These are phyloP conservation scores for Zychaea mexicana DNA, from an alignment of 371 early-diverging fungal genomes.

Conservation along the genomic window DNA sequence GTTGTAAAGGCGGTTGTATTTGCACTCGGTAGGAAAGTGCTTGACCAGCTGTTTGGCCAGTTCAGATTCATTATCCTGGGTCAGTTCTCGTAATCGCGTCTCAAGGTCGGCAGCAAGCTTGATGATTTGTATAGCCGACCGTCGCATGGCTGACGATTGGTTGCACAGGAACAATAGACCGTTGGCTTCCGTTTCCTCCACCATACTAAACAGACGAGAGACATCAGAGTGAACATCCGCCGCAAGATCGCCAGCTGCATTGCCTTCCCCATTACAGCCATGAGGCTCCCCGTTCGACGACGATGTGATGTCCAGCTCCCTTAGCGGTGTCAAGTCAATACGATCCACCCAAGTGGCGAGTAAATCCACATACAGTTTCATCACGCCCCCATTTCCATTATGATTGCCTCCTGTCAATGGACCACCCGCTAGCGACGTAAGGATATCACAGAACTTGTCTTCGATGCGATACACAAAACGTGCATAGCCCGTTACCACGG, in stretches of 20 bases:
- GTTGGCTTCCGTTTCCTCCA: constrained; percentile 75
- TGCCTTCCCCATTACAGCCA: not conserved
- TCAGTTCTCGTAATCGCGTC: constrained; percentile 27
- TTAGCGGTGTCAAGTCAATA: constrained; percentile 27
- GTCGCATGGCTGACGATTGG: constrained; percentile 59
- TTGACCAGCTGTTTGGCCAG: constrained; percentile 7
- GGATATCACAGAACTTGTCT: constrained; percentile 58
- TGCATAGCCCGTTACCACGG: constrained; percentile 59
- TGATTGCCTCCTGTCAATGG: constrained; percentile 18
- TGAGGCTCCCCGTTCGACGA: too few species aligned
- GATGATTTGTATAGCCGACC: constrained; percentile 61
- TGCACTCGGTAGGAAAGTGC: constrained; percentile 8
- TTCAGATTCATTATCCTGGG: constrained; percentile 3
- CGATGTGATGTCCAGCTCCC: constrained; percentile 11
- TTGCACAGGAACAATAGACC: constrained; percentile 78
- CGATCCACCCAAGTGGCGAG: constrained; percentile 44
- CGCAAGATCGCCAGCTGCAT: not conserved
- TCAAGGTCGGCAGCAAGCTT: constrained; percentile 60
- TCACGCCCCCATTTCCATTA: constrained; percentile 33
- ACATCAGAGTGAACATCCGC: constrained; percentile 22
- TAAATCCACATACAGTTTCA: constrained; percentile 45
- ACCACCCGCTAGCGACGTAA: constrained; percentile 47
- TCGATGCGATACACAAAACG: constrained; percentile 62
- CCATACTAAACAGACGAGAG: constrained; percentile 44
- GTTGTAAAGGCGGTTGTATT: constrained; percentile 39